Conservation (phyloP, 2,329 filamentous ascomycete genomes). For the Colletotrichum horii region DNA sequence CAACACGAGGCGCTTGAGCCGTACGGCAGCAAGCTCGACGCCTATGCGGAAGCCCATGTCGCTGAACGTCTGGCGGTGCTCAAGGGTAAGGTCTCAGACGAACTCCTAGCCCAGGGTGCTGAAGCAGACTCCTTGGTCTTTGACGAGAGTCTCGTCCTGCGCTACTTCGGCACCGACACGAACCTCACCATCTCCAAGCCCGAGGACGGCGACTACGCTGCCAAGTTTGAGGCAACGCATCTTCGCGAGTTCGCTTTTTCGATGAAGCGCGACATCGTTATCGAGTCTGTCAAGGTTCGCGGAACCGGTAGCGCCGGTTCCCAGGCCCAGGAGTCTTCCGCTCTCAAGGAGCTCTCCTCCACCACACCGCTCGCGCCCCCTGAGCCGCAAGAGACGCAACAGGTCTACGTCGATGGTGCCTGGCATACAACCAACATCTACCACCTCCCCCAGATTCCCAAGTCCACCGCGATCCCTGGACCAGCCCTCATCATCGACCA, state of each 20-base stretch:
- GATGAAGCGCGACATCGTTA: constrained; percentile 8
- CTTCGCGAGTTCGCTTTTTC: constrained; percentile 18
- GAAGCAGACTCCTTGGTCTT: constrained; percentile 41
- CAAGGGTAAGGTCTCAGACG: constrained; percentile 34
- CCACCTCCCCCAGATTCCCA: constrained; percentile 27
- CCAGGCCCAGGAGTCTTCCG: constrained; percentile 12
- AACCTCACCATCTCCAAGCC: constrained; percentile 34
- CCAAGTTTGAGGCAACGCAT: constrained; percentile 1
- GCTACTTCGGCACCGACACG: constrained; percentile 40
- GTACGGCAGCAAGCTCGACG: constrained; percentile 26
- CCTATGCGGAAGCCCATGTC: constrained; percentile 16
- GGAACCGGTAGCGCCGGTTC: constrained; percentile 29
- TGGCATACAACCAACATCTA: constrained; percentile 32
- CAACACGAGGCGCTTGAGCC: constrained; percentile 41
- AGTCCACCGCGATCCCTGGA: constrained; percentile 28
- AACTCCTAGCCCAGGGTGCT: constrained; percentile 47
- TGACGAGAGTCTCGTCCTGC: constrained; percentile 36
- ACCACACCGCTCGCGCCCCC: not conserved
- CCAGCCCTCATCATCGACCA: constrained; percentile 36
- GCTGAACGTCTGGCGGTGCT: constrained; percentile 28
- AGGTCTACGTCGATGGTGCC: constrained; percentile 31
- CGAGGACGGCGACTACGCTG: constrained; percentile 29
- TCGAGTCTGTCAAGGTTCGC: constrained; percentile 23
- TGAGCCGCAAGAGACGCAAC: constrained; percentile 24
- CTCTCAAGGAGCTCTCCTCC: constrained; percentile 19